These are phyloP conservation scores for Calocybe gambosa DNA, from an alignment of 1,284 basidiomycete species.

Conservation along the genomic window DNA sequence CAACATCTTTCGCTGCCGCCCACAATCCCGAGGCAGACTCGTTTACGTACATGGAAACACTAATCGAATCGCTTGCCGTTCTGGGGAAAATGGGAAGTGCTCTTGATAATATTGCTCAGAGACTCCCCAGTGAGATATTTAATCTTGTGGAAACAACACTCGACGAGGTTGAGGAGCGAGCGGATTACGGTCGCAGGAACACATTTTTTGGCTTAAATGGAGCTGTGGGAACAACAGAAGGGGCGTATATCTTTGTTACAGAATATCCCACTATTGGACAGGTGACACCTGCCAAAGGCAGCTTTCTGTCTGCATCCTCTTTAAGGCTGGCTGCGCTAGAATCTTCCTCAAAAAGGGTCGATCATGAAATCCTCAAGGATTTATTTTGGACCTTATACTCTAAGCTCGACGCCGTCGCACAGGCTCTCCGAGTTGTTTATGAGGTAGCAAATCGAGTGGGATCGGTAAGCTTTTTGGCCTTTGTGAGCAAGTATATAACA, in stretches of 20 bases:
- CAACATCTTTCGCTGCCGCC: slow-evolving; percentile 8
- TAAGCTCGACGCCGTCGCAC: slow-evolving; percentile 93
- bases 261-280: slow-evolving; percentile 24
- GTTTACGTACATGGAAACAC: slow-evolving; percentile 90
- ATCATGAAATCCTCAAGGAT: slow-evolving; percentile 86
- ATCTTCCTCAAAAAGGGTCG: slow-evolving; percentile 64
- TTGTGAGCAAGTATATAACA: slow-evolving; percentile 4
- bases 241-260: slow-evolving; percentile 45
- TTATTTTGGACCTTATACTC: slow-evolving; percentile 98
- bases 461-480: slow-evolving; percentile 49
- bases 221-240: slow-evolving; percentile 34
- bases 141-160: slow-evolving; percentile 82
- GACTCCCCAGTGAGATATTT: slow-evolving; percentile 83
- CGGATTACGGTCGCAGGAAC: slow-evolving; percentile 61
- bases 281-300: slow-evolving; percentile 20
- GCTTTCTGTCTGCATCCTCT: slow-evolving; percentile 37
- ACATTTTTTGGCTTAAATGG: slow-evolving; percentile 36
- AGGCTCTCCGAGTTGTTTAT: slow-evolving; percentile 87
- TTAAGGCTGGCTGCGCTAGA: slow-evolving; percentile 77
- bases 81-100: slow-evolving; percentile 85
- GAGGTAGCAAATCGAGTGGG: slow-evolving; percentile 88
- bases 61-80: slow-evolving; percentile 88
- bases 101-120: slow-evolving; percentile 81
- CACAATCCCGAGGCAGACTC: slow-evolving; percentile 88
- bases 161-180: slow-evolving; percentile 87